Evolutionary conservation across 2,329 filamentous ascomycete species (phyloP).

Genomic region (Nigrospora osmanthi): DNA sequence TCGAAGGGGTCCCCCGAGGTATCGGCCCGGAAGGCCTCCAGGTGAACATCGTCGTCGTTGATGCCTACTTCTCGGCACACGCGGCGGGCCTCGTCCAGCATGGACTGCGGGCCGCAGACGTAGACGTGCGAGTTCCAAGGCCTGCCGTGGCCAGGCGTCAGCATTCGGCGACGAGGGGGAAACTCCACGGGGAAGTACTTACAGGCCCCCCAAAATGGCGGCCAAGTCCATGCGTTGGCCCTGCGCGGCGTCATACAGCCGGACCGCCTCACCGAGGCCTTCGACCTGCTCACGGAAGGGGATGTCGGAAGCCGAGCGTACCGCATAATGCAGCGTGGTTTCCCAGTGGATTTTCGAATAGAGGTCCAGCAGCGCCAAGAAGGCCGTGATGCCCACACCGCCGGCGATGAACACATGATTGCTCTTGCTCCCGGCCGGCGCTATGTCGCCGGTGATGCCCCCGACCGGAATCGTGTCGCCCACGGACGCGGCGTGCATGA

Average conservation of each 20-base stretch:
- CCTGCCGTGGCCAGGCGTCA: conserved; percentile 7
- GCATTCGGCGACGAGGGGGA: too few relatives aligned
- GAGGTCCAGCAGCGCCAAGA: conserved; percentile 39
- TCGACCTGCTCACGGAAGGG: conserved; percentile 44
- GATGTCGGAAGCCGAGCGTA: conserved; percentile 41
- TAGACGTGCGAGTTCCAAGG: conserved; percentile 50
- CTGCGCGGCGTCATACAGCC: conserved; percentile 43
- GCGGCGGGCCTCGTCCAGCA: conserved; percentile 43
- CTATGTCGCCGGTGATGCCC: conserved; percentile 41
- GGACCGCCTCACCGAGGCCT: conserved; percentile 30
- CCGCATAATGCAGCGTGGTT: conserved; percentile 50
- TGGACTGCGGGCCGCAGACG: conserved; percentile 49
- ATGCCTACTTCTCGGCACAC: conserved; percentile 35
- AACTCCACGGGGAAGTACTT: too few relatives aligned
- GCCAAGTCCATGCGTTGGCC: conserved; percentile 45
- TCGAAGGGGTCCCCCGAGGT: conserved; percentile 52
- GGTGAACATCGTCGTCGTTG: conserved; percentile 44
- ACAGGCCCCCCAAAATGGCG: conserved; percentile 32
- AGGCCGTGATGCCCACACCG: conserved; percentile 61
- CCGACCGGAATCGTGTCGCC: conserved; percentile 44
- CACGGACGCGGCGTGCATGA: conserved; percentile 40
- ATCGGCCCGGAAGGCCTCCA: conserved; percentile 49
- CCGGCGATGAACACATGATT: conserved; percentile 56
- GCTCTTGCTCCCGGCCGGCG: conserved; percentile 36
- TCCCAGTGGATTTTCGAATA: conserved; percentile 38